Percentiles rank a stretch among this genome's conserved stretches.
Evolutionary conservation across 2,329 filamentous ascomycete genomes (phyloP).

Genomic region (Trichoderma pleuroti): DNA sequence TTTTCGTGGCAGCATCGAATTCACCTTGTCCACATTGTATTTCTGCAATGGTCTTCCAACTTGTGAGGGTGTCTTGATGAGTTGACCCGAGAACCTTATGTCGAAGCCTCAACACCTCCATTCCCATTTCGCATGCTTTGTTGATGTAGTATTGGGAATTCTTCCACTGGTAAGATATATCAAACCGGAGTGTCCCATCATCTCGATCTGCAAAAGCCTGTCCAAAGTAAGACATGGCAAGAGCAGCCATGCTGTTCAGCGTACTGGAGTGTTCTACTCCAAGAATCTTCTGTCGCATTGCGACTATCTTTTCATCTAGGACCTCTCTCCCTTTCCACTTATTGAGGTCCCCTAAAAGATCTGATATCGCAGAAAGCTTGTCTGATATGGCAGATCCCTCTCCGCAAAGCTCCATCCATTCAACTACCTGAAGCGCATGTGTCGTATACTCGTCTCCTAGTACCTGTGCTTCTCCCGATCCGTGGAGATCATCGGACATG

Average conservation of each 20-base stretch:
- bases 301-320: not conserved
- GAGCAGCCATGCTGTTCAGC: not conserved
- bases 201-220: not conserved
- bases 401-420: not conserved
- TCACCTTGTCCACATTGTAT: no score
- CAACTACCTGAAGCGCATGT: not conserved
- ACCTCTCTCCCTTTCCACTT: not conserved
- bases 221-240: not conserved
- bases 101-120: no score
- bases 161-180: no score
- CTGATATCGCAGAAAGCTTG: not conserved
- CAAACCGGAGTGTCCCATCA: not conserved
- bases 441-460: not conserved
- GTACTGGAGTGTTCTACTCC: not conserved
- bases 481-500: accelerated
- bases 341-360: not conserved
- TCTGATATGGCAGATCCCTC: not conserved
- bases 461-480: accelerated
- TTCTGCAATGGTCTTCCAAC: no score
- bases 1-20: no score
- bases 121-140: no score
- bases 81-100: no score
- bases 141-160: no score
- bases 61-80: no score
- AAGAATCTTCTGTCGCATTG: not conserved